Conservation (phyloP, 306 rosid species). For the Benincasa hispida region DNA sequence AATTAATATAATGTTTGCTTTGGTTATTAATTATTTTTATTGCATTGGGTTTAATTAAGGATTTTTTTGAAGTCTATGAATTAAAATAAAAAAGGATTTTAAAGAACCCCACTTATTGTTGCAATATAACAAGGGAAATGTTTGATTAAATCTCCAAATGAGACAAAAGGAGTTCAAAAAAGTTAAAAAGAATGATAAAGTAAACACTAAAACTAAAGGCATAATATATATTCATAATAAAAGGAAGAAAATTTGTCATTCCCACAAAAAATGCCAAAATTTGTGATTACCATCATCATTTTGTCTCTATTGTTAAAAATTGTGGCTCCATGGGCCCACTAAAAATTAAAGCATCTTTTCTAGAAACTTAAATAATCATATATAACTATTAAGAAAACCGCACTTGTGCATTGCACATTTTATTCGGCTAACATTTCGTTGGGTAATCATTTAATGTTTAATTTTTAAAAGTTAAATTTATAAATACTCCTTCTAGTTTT, state of each 20-base stretch:
- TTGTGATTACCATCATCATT: background rate
- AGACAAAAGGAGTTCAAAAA: background rate
- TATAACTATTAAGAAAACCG: too few relatives aligned
- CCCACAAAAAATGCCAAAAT: conserved; percentile 4
- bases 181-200: background rate
- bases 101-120: background rate
- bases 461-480: too few relatives aligned
- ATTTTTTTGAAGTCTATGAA: too few relatives aligned
- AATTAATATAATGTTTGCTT: too few relatives aligned
- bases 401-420: too few relatives aligned
- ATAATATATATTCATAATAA: background rate
- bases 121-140: background rate
- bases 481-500: too few relatives aligned
- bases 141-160: background rate
- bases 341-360: background rate
- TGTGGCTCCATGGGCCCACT: background rate
- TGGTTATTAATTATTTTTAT: too few relatives aligned
- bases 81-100: too few relatives aligned
- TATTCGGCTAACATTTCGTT: too few relatives aligned
- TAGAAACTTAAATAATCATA: background rate
- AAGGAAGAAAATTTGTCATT: background rate
- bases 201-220: background rate
- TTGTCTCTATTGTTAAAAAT: background rate
- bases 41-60: too few relatives aligned
- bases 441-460: too few relatives aligned